Conservation (phyloP, 2,329 filamentous ascomycete genomes). For the Penicillium frequentans region DNA sequence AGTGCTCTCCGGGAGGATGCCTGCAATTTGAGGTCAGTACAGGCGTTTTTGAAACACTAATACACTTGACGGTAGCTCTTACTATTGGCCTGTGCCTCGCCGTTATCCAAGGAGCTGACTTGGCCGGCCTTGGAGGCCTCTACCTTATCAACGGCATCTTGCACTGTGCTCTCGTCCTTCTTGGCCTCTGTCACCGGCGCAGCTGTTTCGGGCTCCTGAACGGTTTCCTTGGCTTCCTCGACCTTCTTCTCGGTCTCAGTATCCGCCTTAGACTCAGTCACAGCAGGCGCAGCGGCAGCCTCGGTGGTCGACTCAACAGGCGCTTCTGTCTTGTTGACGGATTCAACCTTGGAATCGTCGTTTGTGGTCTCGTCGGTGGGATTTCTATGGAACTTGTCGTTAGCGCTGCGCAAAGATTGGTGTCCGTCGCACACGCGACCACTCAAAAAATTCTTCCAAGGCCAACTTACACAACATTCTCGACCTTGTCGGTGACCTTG, state of each 20-base stretch:
- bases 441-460: slow-evolving; percentile 3
- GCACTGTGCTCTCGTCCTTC: slow-evolving; percentile 12
- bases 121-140: slow-evolving; percentile 23
- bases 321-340: slow-evolving; percentile 13
- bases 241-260: slow-evolving; percentile 12
- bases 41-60: not conserved
- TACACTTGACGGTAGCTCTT: slow-evolving; percentile 5
- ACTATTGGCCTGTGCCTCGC: slow-evolving; percentile 18
- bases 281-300: slow-evolving; percentile 6
- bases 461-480: slow-evolving; percentile 34
- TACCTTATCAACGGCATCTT: slow-evolving; percentile 23
- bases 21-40: slow-evolving; percentile 6
- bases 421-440: slow-evolving; percentile 12
- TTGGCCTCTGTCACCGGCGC: slow-evolving; percentile 9
- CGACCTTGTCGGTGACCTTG: slow-evolving; percentile 27
- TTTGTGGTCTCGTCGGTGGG: slow-evolving; percentile 18
- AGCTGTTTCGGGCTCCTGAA: not conserved
- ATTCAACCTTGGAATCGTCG: slow-evolving; percentile 8
- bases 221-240: not conserved
- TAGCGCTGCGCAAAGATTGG: slow-evolving; percentile 2
- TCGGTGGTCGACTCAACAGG: slow-evolving; percentile 15
- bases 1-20: slow-evolving; percentile 20
- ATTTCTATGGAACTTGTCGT: not conserved
- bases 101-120: slow-evolving; percentile 15
- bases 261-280: slow-evolving; percentile 14